phyloP scores from a whole-genome alignment of 306 rosid species.

The Canavalia gladiata region DNA sequence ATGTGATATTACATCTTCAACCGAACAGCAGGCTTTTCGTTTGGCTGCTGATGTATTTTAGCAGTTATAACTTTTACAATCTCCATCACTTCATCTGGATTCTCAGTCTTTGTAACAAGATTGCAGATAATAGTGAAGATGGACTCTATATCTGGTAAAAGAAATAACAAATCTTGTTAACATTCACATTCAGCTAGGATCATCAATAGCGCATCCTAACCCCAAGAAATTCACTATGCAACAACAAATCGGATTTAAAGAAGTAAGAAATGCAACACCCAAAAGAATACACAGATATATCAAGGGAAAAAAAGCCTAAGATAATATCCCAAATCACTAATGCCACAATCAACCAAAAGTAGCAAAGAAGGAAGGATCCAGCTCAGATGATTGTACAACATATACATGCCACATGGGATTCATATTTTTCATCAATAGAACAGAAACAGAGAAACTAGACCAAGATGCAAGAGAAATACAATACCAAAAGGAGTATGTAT shows the following conservation, averaged over 20 bases:
- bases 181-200: not conserved
- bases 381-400: not conserved
- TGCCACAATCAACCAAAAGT: conserved; percentile 6
- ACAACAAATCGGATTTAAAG: conserved; percentile 38
- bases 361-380: not conserved
- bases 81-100: conserved; percentile 79
- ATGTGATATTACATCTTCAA: conserved; percentile 73
- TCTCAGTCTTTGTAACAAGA: conserved; percentile 79
- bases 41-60: conserved; percentile 76
- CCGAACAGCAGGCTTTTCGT: conserved; percentile 82
- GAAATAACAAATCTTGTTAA: conserved; percentile 35
- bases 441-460: not conserved
- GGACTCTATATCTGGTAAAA: conserved; percentile 77
- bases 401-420: not conserved
- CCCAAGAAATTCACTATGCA: not conserved
- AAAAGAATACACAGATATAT: not conserved
- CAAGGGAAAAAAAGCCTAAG: conserved; percentile 31
- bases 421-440: conserved; percentile 25
- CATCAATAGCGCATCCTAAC: not conserved
- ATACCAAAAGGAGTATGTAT: conserved; percentile 8
- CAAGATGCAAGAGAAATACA: not conserved
- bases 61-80: conserved; percentile 76
- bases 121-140: conserved; percentile 84
- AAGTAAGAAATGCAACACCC: not conserved
- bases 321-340: not conserved